A percentile compares a stretch with the other conserved stretches of the same genome.
Evolutionary conservation across 1,139 yeast genomes (phyloP).

Genomic region (Torulaspora globosa): DNA sequence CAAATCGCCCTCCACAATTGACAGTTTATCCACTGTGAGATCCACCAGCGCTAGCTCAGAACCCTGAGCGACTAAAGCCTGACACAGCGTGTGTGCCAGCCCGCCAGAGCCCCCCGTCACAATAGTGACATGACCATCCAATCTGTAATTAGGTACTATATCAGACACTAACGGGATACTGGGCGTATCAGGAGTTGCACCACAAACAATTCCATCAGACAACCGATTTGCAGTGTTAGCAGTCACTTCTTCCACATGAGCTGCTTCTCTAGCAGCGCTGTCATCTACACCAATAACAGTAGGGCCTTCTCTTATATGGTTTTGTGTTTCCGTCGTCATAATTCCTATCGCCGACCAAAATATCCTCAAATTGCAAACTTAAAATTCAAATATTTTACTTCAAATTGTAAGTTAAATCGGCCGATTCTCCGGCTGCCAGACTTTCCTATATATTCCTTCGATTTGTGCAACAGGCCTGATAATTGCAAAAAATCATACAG

Average conservation of each 20-base stretch:
- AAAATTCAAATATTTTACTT: neutral
- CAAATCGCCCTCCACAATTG: conserved; percentile 58
- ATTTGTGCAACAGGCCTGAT: neutral
- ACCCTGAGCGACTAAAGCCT: conserved; percentile 64
- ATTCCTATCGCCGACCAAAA: too few species aligned
- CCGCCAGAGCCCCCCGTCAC: conserved; percentile 87
- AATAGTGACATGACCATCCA: conserved; percentile 69
- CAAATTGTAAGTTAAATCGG: neutral
- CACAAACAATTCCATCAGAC: conserved; percentile 15
- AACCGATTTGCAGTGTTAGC: conserved; percentile 11
- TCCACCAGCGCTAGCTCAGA: conserved; percentile 74
- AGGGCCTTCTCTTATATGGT: conserved; percentile 15
- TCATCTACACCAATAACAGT: conserved; percentile 11
- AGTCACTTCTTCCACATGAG: conserved; percentile 9
- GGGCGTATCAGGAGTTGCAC: conserved; percentile 22
- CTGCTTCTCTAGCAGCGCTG: conserved; percentile 9
- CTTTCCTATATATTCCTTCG: neutral
- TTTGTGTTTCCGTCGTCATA: conserved; percentile 13
- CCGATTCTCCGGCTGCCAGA: neutral
- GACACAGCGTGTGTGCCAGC: conserved; percentile 58
- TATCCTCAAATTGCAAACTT: neutral
- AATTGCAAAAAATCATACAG: neutral
- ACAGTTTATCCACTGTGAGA: conserved; percentile 54
- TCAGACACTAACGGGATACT: conserved; percentile 26
- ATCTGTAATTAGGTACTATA: conserved; percentile 44